Base-by-base conservation (phyloP, 208 protist species). In the Novymonas esmeraldas region DNA sequence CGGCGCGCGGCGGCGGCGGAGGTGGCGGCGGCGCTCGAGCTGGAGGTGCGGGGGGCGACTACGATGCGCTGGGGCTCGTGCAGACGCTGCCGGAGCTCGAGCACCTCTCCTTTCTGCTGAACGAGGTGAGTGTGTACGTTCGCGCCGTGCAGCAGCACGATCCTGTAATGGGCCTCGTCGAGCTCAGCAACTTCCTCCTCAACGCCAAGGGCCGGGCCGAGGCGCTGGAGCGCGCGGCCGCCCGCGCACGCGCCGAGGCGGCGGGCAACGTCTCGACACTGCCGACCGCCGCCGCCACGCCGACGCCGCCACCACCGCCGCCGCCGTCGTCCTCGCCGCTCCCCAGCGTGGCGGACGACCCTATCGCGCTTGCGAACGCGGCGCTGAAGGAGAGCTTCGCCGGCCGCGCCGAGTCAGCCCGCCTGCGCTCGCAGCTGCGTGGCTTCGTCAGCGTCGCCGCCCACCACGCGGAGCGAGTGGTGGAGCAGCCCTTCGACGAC, bases 401-500 rank as follows among this genome's bases (percentile, higher is more conserved):
- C n/a, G 51, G 50, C 2, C 48, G 41, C 24, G 38, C 58, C 1
- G 58, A 65, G 67, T 44, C 39, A 6, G 56, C 66, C 22, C 56
- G 66, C 41, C 31, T 73, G 66, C 66, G 66, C 20, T 56, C 66
- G 57, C 57, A 64, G 49, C 57, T 73, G 38, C 66, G 57, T 20
- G 66, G 66, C 46, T 73, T 73, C 38, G 50, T 73, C 6, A 38
- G 57, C 26, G 66, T 64, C 39, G n/a, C 66, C 9, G 20, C 68
- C 0, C 24, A 1, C n/a, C 42, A 63, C 39, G 31, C 58, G 52
- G 68, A 77, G 63, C 41, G 51, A 42, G 7, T 52, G 49, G 36
- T 45, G 33, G 44, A 39, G 50, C 71, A 61, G 63, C 78, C 78
- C 28, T 76, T 83, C 31, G 78, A 83, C 58, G 78, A 83, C 42